These are phyloP conservation scores for Pseudocercospora eumusae DNA, from an alignment of 2,329 filamentous ascomycete species.

Conservation along the genomic window DNA sequence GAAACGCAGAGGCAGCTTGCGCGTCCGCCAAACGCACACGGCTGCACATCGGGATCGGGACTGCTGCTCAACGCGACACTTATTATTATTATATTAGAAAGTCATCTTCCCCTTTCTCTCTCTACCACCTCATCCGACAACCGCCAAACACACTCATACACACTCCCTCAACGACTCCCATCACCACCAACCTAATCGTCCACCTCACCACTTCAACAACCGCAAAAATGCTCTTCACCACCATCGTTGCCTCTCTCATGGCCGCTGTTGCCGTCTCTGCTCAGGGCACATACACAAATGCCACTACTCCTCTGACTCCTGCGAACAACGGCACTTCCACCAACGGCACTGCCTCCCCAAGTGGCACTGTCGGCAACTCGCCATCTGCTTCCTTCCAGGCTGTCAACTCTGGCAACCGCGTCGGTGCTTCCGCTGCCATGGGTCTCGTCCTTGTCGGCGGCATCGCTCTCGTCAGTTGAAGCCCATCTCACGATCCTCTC, in stretches of 20 bases:
- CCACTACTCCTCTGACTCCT: conserved; percentile 12
- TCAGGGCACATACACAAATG: conserved; percentile 4
- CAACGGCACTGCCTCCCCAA: conserved; percentile 14
- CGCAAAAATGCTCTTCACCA: conserved; percentile 23
- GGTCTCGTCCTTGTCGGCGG: conserved; percentile 23
- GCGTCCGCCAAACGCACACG: conserved; percentile 15
- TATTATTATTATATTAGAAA: conserved; percentile 8
- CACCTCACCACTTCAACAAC: background rate
- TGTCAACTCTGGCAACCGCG: conserved; percentile 13
- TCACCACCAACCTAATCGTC: background rate
- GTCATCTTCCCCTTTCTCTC: background rate
- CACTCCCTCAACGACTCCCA: background rate
- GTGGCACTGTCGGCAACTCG: background rate
- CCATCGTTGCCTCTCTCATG: conserved; percentile 18
- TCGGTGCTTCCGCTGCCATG: conserved; percentile 21
- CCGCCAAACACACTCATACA: background rate
- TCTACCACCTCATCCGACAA: background rate
- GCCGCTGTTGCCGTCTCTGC: conserved; percentile 17
- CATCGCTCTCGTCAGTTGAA: conserved; percentile 20
- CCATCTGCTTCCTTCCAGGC: conserved; percentile 15
- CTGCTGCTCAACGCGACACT: conserved; percentile 8
- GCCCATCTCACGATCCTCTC: background rate
- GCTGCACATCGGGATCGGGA: conserved; percentile 9
- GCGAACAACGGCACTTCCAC: conserved; percentile 19
- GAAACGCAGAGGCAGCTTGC: conserved; percentile 22